Evolutionary conservation across 345 rosid genomes (phyloP).

Genomic region (Citrus medica): DNA sequence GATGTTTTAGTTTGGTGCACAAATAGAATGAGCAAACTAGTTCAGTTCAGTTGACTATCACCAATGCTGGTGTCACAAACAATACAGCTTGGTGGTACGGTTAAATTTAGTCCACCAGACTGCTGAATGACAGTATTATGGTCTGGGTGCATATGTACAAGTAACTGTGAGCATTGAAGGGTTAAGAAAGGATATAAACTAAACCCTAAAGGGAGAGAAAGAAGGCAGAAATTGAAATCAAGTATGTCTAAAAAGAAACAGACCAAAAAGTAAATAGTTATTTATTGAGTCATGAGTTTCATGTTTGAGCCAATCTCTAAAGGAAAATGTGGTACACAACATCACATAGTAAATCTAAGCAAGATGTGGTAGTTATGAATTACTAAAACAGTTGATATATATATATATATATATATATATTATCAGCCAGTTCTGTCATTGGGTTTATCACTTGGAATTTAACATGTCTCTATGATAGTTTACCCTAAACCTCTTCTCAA

Average conservation of each 20-base stretch:
- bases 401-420: too few species aligned
- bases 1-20: constrained; percentile 4
- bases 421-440: neutral
- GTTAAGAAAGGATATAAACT: neutral
- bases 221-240: neutral
- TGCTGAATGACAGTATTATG: neutral
- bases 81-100: neutral
- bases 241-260: neutral
- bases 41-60: neutral
- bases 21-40: neutral
- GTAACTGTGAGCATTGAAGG: neutral
- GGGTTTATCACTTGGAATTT: constrained; percentile 2
- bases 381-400: neutral
- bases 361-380: neutral
- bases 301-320: neutral
- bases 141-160: neutral
- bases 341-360: neutral
- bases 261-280: neutral
- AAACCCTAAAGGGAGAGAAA: neutral
- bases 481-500: constrained; percentile 4
- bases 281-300: neutral
- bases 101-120: neutral
- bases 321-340: neutral
- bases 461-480: constrained; percentile 4
- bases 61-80: neutral